phyloP scores from a whole-genome alignment of 2,329 filamentous ascomycete species.

The Botrytis paeoniae region DNA sequence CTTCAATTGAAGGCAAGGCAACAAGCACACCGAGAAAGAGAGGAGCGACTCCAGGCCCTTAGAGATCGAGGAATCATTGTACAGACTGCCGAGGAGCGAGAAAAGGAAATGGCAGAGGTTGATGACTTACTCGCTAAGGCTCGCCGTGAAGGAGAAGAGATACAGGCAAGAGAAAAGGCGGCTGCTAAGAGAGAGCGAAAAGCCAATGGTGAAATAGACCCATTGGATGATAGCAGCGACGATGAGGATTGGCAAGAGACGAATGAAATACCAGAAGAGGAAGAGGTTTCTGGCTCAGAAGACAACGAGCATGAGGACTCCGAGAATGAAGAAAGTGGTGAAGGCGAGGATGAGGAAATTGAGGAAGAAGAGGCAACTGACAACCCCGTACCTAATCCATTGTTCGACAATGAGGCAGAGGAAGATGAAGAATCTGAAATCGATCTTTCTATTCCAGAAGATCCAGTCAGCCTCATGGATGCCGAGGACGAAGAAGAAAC shows the following conservation, averaged over 20 bases:
- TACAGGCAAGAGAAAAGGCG: slow-evolving; percentile 73
- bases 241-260: slow-evolving; percentile 53
- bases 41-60: slow-evolving; percentile 73
- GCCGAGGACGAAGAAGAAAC: slow-evolving; percentile 35
- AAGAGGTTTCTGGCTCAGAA: slow-evolving; percentile 42
- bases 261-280: slow-evolving; percentile 42
- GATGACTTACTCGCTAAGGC: slow-evolving; percentile 88
- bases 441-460: slow-evolving; percentile 36
- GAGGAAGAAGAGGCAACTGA: slow-evolving; percentile 49
- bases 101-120: slow-evolving; percentile 75
- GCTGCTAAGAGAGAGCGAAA: slow-evolving; percentile 63
- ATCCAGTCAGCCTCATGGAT: slow-evolving; percentile 31
- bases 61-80: slow-evolving; percentile 76
- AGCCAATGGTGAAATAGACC: slow-evolving; percentile 43
- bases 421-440: slow-evolving; percentile 40
- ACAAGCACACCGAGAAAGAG: slow-evolving; percentile 75
- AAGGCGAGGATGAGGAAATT: slow-evolving; percentile 24
- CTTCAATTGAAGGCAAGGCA: slow-evolving; percentile 71
- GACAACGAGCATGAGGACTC: slow-evolving; percentile 41
- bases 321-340: slow-evolving; percentile 38
- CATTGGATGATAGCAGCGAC: slow-evolving; percentile 52
- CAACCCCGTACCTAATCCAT: slow-evolving; percentile 30
- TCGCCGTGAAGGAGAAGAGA: slow-evolving; percentile 72
- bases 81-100: slow-evolving; percentile 82
- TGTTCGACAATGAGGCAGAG: slow-evolving; percentile 38